Base-by-base conservation (phyloP, 768 basidiomycete genomes). In the Termitomyces sp. region DNA sequence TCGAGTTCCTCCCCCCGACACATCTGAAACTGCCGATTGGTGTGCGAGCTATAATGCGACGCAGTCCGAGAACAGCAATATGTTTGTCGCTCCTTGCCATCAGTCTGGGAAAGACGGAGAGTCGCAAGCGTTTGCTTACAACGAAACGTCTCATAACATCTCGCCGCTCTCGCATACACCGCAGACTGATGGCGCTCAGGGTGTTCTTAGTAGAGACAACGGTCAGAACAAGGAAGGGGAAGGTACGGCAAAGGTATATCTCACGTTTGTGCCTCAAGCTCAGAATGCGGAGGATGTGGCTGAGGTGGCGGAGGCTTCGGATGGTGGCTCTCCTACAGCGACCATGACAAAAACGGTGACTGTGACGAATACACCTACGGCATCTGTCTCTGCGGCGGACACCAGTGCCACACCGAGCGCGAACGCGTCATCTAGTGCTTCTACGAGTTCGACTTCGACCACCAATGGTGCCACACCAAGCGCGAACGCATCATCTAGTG, bases 41-140 rank as follows among this genome's bases (percentile, higher is more conserved):
- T 76, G 84, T 78, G 67, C 91, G 89, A 62, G 84, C 82, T 6
- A 90, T 87, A 13, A 36, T 7, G 2, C 45, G 20, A 3, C 7
- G 24, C 4, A 24, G 12, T 4, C 42, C 12, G 12, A 36, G 33
- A 52, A 36, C 33, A 45, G 45, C 2, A 36, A 22, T 24, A n/a
- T n/a, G n/a, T 44, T 60, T 65, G 63, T 62, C 28, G 57, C 48
- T 46, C 63, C 20, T 75, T 81, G 66, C 42, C 39, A 52, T n/a
- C 6, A 35, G 49, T 15, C 53, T 28, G 52, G 15, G 20, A 33
- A 40, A 4, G 20, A 42, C 42, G n/a, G n/a, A 9, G 72, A 71
- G 65, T 85, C 82, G 63, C 90, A 92, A 70, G 64, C 75, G 5
- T 92, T 91, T 70, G 71, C 79, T 36, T 91, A 83, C 69, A 75